Evolutionary conservation across 2,329 filamentous ascomycete genomes (phyloP).

Genomic region (Domatiomyces catenatus): DNA sequence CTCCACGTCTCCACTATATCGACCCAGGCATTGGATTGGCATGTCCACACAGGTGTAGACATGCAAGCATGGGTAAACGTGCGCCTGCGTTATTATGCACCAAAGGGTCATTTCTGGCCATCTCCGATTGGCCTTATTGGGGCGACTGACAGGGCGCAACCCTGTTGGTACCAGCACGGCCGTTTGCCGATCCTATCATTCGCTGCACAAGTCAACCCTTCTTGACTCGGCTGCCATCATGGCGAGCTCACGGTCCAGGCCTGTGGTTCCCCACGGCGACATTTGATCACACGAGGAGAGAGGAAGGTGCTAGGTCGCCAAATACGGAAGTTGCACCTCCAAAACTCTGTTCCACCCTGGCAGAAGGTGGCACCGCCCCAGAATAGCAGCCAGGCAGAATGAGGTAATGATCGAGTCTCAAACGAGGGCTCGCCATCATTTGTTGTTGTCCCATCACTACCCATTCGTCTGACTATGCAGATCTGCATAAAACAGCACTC

Average conservation of each 20-base stretch:
- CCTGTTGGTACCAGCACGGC: neutral
- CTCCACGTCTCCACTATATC: neutral
- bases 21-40: neutral
- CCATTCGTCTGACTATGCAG: neutral
- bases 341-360: neutral
- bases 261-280: neutral
- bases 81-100: neutral
- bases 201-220: neutral
- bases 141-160: neutral
- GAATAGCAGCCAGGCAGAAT: neutral
- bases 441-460: neutral
- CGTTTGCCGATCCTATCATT: neutral
- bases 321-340: neutral
- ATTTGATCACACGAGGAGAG: neutral
- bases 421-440: neutral
- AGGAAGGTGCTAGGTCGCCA: neutral
- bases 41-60: neutral
- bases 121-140: neutral
- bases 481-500: neutral
- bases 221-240: neutral
- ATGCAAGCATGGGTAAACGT: neutral
- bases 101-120: neutral
- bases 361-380: neutral
- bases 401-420: neutral
- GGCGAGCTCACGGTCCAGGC: neutral